A percentile compares a stretch with the other conserved stretches of the same genome.
These are phyloP conservation scores for Melampsora larici-populina DNA, from an alignment of 1,284 basidiomycete species.

Conservation along the genomic window DNA sequence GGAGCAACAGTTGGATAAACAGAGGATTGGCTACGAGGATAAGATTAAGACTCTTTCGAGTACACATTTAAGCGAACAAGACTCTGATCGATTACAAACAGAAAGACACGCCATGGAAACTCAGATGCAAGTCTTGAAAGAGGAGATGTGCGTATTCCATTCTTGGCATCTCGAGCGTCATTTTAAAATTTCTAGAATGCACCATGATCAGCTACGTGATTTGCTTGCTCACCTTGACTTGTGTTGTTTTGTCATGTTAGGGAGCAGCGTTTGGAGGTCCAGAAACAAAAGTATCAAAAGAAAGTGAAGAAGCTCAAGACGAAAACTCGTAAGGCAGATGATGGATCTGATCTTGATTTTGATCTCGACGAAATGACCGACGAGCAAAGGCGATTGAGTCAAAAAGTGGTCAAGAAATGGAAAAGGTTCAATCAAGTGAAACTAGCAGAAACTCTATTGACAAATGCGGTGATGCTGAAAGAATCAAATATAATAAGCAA, in stretches of 20 bases:
- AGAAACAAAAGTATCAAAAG: constrained; percentile 48
- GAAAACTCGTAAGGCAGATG: constrained; percentile 63
- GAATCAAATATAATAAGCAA: constrained; percentile 93
- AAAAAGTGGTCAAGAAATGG: constrained; percentile 79
- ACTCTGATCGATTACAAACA: constrained; percentile 85
- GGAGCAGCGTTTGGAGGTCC: constrained; percentile 54
- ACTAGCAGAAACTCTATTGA: constrained; percentile 84
- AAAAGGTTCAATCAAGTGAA: constrained; percentile 74
- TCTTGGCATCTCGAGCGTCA: background rate
- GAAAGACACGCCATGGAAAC: constrained; percentile 74
- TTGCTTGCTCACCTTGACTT: background rate
- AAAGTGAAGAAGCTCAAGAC: constrained; percentile 64
- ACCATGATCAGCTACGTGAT: no score
- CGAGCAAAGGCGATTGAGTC: constrained; percentile 71
- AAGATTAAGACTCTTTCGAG: constrained; percentile 67
- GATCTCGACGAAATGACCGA: constrained; percentile 74
- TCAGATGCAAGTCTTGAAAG: constrained; percentile 63
- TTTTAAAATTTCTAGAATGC: background rate
- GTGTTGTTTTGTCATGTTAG: constrained; percentile 56
- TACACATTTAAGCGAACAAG: constrained; percentile 64
- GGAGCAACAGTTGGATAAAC: constrained; percentile 45
- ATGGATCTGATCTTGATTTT: constrained; percentile 59
- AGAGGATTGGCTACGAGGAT: constrained; percentile 59
- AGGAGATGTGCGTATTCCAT: constrained; percentile 32
- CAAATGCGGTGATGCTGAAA: constrained; percentile 79